Conservation (phyloP, 2,329 filamentous ascomycete genomes). For the Metarhizium album region DNA sequence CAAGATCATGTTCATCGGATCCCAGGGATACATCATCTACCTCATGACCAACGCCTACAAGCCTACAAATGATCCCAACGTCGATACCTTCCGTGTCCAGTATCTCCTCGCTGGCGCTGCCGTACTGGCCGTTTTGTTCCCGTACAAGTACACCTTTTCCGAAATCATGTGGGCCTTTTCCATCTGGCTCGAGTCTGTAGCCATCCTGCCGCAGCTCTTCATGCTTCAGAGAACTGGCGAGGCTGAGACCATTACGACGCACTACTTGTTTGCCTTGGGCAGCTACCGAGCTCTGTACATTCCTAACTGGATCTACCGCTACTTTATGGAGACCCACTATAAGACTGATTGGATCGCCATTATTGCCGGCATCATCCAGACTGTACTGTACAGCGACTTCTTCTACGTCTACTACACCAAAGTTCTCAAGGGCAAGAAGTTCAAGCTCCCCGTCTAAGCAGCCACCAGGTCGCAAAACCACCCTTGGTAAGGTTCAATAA, state of each 20-base stretch:
- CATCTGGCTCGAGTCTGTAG: slow-evolving; percentile 95
- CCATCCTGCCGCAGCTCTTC: slow-evolving; percentile 93
- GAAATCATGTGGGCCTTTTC: slow-evolving; percentile 97
- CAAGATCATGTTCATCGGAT: slow-evolving; percentile 88
- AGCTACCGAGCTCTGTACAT: slow-evolving; percentile 92
- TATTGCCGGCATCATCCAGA: slow-evolving; percentile 83
- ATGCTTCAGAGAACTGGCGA: slow-evolving; percentile 97
- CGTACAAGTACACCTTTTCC: slow-evolving; percentile 68
- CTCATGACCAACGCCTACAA: slow-evolving; percentile 97
- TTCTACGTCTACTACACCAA: slow-evolving; percentile 99
- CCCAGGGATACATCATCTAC: slow-evolving; percentile 90
- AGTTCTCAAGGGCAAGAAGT: slow-evolving; percentile 81
- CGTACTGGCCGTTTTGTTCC: slow-evolving; percentile 69
- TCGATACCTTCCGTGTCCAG: slow-evolving; percentile 94
- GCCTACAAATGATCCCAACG: slow-evolving; percentile 91
- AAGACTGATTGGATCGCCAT: slow-evolving; percentile 78
- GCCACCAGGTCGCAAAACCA: neutral
- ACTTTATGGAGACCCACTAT: slow-evolving; percentile 61
- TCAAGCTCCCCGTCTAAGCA: slow-evolving; percentile 67
- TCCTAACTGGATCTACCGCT: slow-evolving; percentile 95
- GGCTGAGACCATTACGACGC: slow-evolving; percentile 97
- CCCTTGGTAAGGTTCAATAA: neutral
- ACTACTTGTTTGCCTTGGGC: slow-evolving; percentile 92
- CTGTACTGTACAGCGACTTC: slow-evolving; percentile 93
- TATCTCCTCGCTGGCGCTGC: slow-evolving; percentile 79